Percentiles rank a stretch among this genome's conserved stretches.
Conservation (phyloP, 257 asterid genomes). For the Coffea eugenioides region DNA sequence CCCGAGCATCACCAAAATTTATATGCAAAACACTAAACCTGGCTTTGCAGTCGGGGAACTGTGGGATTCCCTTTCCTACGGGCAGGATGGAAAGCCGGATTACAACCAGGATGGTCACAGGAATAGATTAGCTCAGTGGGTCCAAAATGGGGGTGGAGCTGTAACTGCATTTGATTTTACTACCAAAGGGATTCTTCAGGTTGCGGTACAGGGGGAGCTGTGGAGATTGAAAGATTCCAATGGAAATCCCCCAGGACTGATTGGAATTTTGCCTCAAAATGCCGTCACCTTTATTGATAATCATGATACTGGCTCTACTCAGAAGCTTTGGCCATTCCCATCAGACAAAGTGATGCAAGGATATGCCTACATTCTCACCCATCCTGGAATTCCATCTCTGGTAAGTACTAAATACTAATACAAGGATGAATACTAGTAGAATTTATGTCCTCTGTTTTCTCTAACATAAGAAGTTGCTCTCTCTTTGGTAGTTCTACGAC, state of each 20-base stretch:
- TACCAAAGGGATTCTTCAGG: constrained; percentile 70
- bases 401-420: constrained; percentile 23
- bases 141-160: constrained; percentile 39
- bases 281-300: constrained; percentile 85
- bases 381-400: constrained; percentile 76
- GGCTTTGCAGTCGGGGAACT: constrained; percentile 83
- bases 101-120: constrained; percentile 57
- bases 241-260: constrained; percentile 79
- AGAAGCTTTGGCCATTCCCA: constrained; percentile 72
- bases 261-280: constrained; percentile 58
- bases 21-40: constrained; percentile 57
- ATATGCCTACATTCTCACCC: constrained; percentile 86
- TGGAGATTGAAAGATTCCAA: constrained; percentile 63
- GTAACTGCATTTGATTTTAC: constrained; percentile 78
- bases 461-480: neutral
- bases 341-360: constrained; percentile 67
- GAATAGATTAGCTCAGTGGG: constrained; percentile 55
- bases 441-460: neutral
- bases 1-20: constrained; percentile 43
- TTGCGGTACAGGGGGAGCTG: constrained; percentile 69
- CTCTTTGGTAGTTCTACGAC: constrained; percentile 63
- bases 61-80: constrained; percentile 43
- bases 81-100: constrained; percentile 38
- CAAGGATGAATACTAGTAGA: neutral
- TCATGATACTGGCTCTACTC: constrained; percentile 83